These are phyloP conservation scores for Pyrenochaeta sp. DNA, from an alignment of 2,329 filamentous ascomycete species.

Conservation along the genomic window DNA sequence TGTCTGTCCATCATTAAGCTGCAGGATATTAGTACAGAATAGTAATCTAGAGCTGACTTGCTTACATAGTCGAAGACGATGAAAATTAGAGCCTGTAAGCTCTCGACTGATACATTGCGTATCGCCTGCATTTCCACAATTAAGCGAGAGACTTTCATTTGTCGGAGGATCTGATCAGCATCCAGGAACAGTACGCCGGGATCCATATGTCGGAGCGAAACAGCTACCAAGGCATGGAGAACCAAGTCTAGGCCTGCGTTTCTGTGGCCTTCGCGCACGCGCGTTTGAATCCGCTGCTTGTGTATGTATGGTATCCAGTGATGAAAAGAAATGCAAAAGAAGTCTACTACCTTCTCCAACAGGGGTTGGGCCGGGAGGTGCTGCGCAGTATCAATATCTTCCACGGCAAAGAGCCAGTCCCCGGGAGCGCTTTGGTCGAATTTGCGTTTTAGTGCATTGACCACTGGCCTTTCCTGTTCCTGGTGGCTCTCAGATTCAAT, in stretches of 20 bases:
- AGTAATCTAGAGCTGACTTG: not conserved
- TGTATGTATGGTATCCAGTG: conserved; percentile 46
- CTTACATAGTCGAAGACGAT: conserved; percentile 43
- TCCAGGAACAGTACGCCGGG: conserved; percentile 30
- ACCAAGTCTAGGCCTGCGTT: conserved; percentile 29
- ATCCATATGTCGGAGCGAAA: conserved; percentile 39
- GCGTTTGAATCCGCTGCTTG: conserved; percentile 36
- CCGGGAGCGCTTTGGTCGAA: conserved; percentile 20
- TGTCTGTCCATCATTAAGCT: conserved; percentile 41
- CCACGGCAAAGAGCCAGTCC: conserved; percentile 25
- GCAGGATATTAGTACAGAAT: not conserved
- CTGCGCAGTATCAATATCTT: conserved; percentile 31
- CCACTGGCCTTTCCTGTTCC: not conserved
- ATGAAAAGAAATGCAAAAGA: conserved; percentile 43
- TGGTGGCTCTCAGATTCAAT: too few species aligned
- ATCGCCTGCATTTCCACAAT: conserved; percentile 41
- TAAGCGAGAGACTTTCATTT: conserved; percentile 33
- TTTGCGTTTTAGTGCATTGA: conserved; percentile 36
- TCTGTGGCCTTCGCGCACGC: conserved; percentile 23
- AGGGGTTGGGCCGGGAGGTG: conserved; percentile 35
- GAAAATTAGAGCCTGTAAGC: conserved; percentile 40
- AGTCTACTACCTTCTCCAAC: conserved; percentile 36
- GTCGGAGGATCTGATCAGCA: conserved; percentile 32
- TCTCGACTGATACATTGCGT: conserved; percentile 36
- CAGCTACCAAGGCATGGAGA: conserved; percentile 38